Percentiles rank a stretch among this genome's conserved stretches.
Evolutionary conservation across 2,329 filamentous ascomycete species (phyloP).

Genomic region (Ophiostoma pallidulum): DNA sequence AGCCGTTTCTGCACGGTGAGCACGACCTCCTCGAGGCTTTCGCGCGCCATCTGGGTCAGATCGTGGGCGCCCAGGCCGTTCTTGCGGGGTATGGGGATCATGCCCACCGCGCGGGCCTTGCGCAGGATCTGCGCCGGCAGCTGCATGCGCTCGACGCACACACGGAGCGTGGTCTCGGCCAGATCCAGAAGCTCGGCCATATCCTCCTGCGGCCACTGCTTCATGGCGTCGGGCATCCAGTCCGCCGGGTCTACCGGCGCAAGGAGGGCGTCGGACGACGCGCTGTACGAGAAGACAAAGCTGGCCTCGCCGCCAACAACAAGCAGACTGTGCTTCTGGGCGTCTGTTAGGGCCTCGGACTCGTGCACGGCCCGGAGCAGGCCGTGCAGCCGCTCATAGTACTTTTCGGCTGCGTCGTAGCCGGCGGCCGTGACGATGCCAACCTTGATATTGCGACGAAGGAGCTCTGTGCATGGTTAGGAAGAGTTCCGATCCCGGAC

Average conservation of each 20-base stretch:
- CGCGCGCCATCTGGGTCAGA: conserved; percentile 58
- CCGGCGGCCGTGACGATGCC: conserved; percentile 96
- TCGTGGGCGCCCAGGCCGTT: background rate
- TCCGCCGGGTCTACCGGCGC: conserved; percentile 53
- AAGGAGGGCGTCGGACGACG: conserved; percentile 59
- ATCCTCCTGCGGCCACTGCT: conserved; percentile 63
- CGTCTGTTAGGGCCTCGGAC: conserved; percentile 40
- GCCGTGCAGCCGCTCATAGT: conserved; percentile 79
- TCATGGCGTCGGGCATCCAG: conserved; percentile 75
- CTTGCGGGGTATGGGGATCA: conserved; percentile 42
- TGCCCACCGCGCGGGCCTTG: conserved; percentile 79
- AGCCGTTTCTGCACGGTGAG: conserved; percentile 88
- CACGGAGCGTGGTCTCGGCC: conserved; percentile 72
- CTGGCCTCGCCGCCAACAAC: conserved; percentile 96
- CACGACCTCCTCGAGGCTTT: conserved; percentile 91
- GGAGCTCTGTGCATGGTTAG: conserved; percentile 43
- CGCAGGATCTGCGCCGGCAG: conserved; percentile 73
- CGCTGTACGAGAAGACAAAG: conserved; percentile 78
- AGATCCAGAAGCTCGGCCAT: conserved; percentile 78
- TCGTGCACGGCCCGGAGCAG: conserved; percentile 67
- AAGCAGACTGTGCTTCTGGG: conserved; percentile 69
- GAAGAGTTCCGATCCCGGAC: too few species aligned
- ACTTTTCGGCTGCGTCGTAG: conserved; percentile 78
- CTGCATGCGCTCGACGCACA: conserved; percentile 70
- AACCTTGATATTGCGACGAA: conserved; percentile 69